Conservation (phyloP, 768 basidiomycete genomes). For the Lyophyllum semitale region DNA sequence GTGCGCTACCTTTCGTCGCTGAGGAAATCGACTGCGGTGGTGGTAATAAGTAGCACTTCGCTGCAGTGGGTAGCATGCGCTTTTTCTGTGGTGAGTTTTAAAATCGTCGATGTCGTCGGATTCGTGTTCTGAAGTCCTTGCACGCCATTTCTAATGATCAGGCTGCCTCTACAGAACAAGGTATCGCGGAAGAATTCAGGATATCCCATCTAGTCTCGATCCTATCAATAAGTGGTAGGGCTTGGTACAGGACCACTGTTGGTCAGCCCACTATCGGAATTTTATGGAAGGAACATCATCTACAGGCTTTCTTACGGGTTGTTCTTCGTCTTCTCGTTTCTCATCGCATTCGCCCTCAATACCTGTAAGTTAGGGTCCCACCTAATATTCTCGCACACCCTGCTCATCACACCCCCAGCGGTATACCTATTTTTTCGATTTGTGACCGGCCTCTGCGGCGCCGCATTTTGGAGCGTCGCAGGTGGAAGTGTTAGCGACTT, state of each 20-base stretch:
- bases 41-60: constrained; percentile 46
- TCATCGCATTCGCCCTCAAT: constrained; percentile 73
- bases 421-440: constrained; percentile 63
- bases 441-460: constrained; percentile 55
- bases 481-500: constrained; percentile 60
- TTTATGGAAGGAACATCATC: constrained; percentile 65
- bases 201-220: constrained; percentile 50
- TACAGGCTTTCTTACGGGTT: constrained; percentile 62
- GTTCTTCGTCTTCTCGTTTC: constrained; percentile 67
- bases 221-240: constrained; percentile 60
- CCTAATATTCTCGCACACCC: not conserved
- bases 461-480: constrained; percentile 57
- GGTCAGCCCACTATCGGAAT: constrained; percentile 53
- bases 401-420: constrained; percentile 32
- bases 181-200: constrained; percentile 50
- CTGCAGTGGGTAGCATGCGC: constrained; percentile 56
- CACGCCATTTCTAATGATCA: constrained; percentile 19
- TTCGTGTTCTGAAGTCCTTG: not conserved
- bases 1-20: constrained; percentile 34
- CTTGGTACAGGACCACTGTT: constrained; percentile 58
- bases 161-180: constrained; percentile 66
- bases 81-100: constrained; percentile 52
- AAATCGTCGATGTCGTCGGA: not conserved
- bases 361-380: constrained; percentile 47
- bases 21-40: constrained; percentile 51